A percentile compares a stretch with the other conserved stretches of the same genome.
These are phyloP conservation scores for Exophiala spinifera DNA, from an alignment of 2,329 filamentous ascomycete species.

Conservation along the genomic window DNA sequence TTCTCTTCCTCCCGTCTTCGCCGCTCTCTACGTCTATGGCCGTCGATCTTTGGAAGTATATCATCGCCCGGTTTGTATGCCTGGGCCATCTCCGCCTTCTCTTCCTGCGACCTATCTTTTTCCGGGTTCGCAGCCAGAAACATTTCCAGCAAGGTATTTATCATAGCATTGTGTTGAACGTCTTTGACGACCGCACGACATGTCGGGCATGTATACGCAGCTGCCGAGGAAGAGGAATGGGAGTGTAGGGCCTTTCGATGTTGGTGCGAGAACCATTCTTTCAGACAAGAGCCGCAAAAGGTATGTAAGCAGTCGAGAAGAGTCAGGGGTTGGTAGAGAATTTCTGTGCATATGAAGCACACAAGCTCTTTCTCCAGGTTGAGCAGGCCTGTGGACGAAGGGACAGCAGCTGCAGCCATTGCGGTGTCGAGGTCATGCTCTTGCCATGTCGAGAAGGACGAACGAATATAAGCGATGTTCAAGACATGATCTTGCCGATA, in stretches of 20 bases:
- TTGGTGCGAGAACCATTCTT: conserved; percentile 92
- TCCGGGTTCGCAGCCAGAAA: conserved; percentile 76
- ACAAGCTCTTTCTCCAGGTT: conserved; percentile 92
- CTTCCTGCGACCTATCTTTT: conserved; percentile 64
- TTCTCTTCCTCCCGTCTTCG: conserved; percentile 48
- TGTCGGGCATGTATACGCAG: conserved; percentile 82
- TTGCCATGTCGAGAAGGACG: neutral
- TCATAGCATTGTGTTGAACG: conserved; percentile 84
- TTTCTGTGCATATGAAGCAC: conserved; percentile 96
- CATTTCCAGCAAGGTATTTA: conserved; percentile 87
- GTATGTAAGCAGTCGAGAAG: conserved; percentile 92
- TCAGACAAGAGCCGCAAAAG: conserved; percentile 91
- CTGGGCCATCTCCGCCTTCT: conserved; percentile 71
- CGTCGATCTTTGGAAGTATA: conserved; percentile 64
- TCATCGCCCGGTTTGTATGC: conserved; percentile 80
- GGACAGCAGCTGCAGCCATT: conserved; percentile 20
- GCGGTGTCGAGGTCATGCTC: neutral
- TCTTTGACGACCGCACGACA: conserved; percentile 84
- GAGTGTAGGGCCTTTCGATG: conserved; percentile 53
- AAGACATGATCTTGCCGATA: too few species aligned
- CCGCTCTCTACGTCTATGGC: conserved; percentile 48
- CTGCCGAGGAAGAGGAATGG: conserved; percentile 36
- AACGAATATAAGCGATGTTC: too few species aligned
- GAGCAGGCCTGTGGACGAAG: conserved; percentile 38
- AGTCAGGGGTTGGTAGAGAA: conserved; percentile 85